phyloP scores from a whole-genome alignment of 306 rosid species.

The Purshia tridentata region DNA sequence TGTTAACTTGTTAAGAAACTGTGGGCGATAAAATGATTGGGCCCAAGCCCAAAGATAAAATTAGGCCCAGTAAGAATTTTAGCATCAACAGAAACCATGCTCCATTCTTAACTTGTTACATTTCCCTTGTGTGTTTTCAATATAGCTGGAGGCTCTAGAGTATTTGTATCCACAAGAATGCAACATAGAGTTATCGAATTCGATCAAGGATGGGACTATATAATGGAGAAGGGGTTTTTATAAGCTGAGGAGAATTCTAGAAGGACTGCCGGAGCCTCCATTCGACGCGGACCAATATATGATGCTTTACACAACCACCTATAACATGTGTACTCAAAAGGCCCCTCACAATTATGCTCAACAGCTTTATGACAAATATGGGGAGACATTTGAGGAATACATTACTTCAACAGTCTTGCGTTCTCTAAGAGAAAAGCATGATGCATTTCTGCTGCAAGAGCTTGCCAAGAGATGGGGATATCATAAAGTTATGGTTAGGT shows the following conservation, averaged over 20 bases:
- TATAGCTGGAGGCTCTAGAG: slow-evolving; percentile 9
- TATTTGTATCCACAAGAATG: slow-evolving; percentile 1
- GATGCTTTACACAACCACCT: slow-evolving; percentile 36
- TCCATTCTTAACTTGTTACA: background rate
- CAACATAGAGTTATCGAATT: slow-evolving; percentile 2
- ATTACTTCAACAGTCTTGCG: slow-evolving; percentile 45
- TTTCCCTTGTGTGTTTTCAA: background rate
- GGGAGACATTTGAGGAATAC: slow-evolving; percentile 35
- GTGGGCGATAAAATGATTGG: no score
- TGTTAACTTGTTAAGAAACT: background rate
- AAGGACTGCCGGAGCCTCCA: slow-evolving; percentile 20
- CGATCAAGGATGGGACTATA: slow-evolving; percentile 23
- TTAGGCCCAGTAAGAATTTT: no score
- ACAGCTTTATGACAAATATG: slow-evolving; percentile 46
- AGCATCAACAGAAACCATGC: background rate
- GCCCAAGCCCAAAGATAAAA: no score
- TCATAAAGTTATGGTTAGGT: slow-evolving; percentile 38
- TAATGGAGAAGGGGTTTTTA: slow-evolving; percentile 29
- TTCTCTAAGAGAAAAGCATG: slow-evolving; percentile 51
- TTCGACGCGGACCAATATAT: slow-evolving; percentile 16
- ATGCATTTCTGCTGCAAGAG: slow-evolving; percentile 65
- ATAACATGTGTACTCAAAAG: slow-evolving; percentile 53
- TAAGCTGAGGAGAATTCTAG: slow-evolving; percentile 28
- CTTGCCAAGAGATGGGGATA: slow-evolving; percentile 61
- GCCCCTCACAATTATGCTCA: slow-evolving; percentile 40